phyloP scores from a whole-genome alignment of 176 grass and related monocot species.

The Hsuehochloa calcarea region DNA sequence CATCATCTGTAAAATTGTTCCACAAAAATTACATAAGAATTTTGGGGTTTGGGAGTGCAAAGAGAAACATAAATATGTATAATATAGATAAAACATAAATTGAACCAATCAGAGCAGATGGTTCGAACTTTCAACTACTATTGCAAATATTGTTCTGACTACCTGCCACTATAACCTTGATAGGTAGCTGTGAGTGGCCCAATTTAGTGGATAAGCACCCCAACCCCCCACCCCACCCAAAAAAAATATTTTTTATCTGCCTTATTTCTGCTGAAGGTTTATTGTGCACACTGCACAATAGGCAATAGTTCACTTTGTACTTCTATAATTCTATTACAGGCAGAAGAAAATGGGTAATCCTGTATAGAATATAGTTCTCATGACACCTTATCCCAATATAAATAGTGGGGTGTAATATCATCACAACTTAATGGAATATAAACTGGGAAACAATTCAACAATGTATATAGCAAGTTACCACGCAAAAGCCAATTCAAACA shows the following conservation, averaged over 20 bases:
- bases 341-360: background rate
- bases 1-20: slow-evolving; percentile 52
- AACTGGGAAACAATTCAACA: slow-evolving; percentile 22
- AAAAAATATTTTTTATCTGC: background rate
- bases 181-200: background rate
- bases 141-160: background rate
- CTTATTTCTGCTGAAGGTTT: background rate
- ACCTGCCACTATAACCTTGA: background rate
- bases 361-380: background rate
- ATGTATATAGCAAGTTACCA: background rate
- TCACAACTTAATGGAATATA: slow-evolving; percentile 13
- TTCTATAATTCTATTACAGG: background rate
- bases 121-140: background rate
- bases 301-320: background rate
- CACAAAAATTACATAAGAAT: slow-evolving; percentile 17
- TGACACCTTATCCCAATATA: background rate
- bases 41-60: slow-evolving; percentile 15
- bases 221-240: background rate
- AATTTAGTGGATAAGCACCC: background rate
- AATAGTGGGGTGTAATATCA: background rate
- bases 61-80: slow-evolving; percentile 7
- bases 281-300: background rate
- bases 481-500: slow-evolving; percentile 12
- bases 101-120: background rate
- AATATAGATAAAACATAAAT: background rate